Evolutionary conservation across 257 asterid species (phyloP).

Genomic region (Ophiorrhiza pumila): DNA sequence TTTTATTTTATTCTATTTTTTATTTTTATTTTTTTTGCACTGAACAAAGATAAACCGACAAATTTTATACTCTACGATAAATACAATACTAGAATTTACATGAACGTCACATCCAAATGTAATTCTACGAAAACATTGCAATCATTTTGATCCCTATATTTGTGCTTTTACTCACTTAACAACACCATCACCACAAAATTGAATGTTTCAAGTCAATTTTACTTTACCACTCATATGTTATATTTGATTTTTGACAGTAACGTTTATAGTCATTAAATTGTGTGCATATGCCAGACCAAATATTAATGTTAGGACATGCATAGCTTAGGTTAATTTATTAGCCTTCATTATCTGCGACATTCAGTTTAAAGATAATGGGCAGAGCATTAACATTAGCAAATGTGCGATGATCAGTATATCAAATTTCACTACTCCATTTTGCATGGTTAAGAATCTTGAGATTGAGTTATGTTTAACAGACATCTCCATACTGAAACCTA

Average conservation of each 20-base stretch:
- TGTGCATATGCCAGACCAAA: neutral
- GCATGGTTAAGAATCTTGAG: no score
- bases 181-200: neutral
- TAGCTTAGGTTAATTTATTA: neutral
- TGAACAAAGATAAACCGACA: no score
- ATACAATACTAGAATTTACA: no score
- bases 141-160: neutral
- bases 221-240: neutral
- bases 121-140: neutral
- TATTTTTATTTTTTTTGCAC: no score
- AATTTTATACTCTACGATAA: no score
- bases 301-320: slow-evolving; percentile 1
- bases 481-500: no score
- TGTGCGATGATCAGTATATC: no score
- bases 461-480: no score
- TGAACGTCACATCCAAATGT: no score
- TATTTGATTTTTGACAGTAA: neutral
- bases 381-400: no score
- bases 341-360: neutral
- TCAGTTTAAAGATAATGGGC: neutral
- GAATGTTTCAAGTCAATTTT: slow-evolving; percentile 4
- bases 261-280: slow-evolving; percentile 4
- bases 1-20: no score
- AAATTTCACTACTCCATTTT: no score
- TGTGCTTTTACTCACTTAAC: neutral